Percentiles rank a stretch among this genome's conserved stretches.
Evolutionary conservation across 345 rosid genomes (phyloP).

Genomic region (Hypericum perforatum): DNA sequence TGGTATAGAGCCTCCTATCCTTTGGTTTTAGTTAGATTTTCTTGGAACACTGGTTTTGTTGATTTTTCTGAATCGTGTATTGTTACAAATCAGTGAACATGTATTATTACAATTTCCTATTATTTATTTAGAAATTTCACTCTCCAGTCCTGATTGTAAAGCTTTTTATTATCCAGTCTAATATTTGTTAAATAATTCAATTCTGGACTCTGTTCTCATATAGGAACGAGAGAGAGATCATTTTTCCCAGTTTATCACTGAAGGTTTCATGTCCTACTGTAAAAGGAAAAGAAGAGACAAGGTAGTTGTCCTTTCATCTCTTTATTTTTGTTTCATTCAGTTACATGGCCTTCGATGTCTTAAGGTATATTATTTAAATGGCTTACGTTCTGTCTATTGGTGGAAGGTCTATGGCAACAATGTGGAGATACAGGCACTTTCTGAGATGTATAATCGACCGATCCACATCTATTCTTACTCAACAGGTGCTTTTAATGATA

Average conservation of each 20-base stretch:
- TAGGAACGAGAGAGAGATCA: conserved; percentile 97
- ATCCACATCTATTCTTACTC: conserved; percentile 90
- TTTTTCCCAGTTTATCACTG: conserved; percentile 94
- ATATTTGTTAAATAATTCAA: neutral
- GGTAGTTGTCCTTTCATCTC: conserved; percentile 28
- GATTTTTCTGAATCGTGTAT: no score
- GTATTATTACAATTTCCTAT: no score
- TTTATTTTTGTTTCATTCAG: neutral
- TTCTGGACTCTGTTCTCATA: conserved; percentile 10
- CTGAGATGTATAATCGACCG: conserved; percentile 95
- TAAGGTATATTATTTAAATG: neutral
- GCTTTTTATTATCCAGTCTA: no score
- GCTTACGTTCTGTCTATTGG: conserved; percentile 7
- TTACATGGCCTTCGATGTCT: neutral
- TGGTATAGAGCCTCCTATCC: no score
- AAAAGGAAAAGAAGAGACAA: conserved; percentile 96
- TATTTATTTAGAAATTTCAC: no score
- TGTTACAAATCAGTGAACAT: no score
- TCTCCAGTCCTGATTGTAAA: no score
- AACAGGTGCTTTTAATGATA: conserved; percentile 45
- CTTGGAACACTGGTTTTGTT: no score
- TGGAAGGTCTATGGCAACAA: conserved; percentile 94
- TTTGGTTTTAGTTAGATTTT: no score
- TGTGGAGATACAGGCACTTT: conserved; percentile 87
- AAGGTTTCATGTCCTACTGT: conserved; percentile 85